Evolutionary conservation across 1,139 yeast species (phyloP).

Genomic region (Williopsis jadinii): DNA sequence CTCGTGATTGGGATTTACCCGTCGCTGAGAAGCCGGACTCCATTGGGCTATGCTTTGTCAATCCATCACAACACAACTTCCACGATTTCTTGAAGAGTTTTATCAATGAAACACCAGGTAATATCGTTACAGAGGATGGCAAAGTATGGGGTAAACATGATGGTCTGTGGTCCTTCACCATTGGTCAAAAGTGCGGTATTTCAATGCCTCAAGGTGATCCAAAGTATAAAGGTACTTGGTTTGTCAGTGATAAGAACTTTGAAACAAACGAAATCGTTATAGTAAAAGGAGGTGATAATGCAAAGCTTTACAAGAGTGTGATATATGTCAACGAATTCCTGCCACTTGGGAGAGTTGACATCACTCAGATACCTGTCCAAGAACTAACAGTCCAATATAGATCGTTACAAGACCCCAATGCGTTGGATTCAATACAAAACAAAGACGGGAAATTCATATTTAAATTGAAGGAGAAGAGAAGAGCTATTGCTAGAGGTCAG

Average conservation of each 20-base stretch:
- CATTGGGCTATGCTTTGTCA: constrained; percentile 91
- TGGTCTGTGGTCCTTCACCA: constrained; percentile 92
- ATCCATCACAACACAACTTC: constrained; percentile 54
- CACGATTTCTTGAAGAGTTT: constrained; percentile 71
- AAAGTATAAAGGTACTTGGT: constrained; percentile 73
- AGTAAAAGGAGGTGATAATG: constrained; percentile 65
- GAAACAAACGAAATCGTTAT: constrained; percentile 69
- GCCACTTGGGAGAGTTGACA: constrained; percentile 5
- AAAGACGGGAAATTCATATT: constrained; percentile 25
- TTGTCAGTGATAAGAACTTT: constrained; percentile 62
- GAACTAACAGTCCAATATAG: constrained; percentile 52
- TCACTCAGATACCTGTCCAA: constrained; percentile 11
- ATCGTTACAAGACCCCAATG: constrained; percentile 57
- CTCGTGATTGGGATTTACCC: constrained; percentile 41
- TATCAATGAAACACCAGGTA: constrained; percentile 65
- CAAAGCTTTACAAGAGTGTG: constrained; percentile 42
- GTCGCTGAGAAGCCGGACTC: constrained; percentile 84
- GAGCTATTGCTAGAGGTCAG: constrained; percentile 92
- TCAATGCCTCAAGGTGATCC: constrained; percentile 88
- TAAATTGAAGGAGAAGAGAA: constrained; percentile 34
- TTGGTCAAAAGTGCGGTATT: constrained; percentile 74
- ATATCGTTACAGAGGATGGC: constrained; percentile 55
- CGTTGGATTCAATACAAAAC: not conserved
- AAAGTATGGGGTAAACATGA: constrained; percentile 70
- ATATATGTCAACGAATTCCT: constrained; percentile 32